phyloP scores from a whole-genome alignment of 1,284 basidiomycete genomes.

The Phylloboletellus chloephorus region DNA sequence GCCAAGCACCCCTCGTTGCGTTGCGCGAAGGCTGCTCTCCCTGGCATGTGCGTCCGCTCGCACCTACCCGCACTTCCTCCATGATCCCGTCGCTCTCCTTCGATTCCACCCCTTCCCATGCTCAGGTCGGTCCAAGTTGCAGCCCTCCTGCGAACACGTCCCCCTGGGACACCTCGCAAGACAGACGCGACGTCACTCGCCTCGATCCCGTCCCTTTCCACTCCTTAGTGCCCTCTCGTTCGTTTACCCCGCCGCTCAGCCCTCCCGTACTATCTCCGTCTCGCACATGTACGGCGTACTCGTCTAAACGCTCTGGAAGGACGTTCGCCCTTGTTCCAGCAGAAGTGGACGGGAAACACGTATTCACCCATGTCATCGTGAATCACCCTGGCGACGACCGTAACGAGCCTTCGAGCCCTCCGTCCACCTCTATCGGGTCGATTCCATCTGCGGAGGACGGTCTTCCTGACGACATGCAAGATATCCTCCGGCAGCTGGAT shows the following conservation, averaged over 20 bases:
- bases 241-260: conserved; percentile 17
- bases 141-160: background rate
- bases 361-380: conserved; percentile 17
- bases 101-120: background rate
- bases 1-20: background rate
- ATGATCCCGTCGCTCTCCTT: conserved; percentile 9
- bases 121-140: background rate
- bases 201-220: background rate
- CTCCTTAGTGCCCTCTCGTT: conserved; percentile 3
- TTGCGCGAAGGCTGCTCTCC: background rate
- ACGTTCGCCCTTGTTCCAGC: conserved; percentile 18
- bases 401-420: background rate
- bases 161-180: conserved; percentile 1
- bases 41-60: conserved; percentile 1
- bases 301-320: conserved; percentile 17
- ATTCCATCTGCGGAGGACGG: conserved; percentile 8
- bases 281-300: background rate
- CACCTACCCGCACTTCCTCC: conserved; percentile 1
- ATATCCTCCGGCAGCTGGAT: conserved; percentile 26
- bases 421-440: background rate
- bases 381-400: conserved; percentile 1
- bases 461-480: conserved; percentile 28
- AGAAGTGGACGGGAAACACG: conserved; percentile 12
- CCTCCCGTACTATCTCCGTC: conserved; percentile 12
- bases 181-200: background rate